Percentiles rank a stretch among this genome's conserved stretches.
These are phyloP conservation scores for Prinsepia uniflora DNA, from an alignment of 306 rosid species.

Conservation along the genomic window DNA sequence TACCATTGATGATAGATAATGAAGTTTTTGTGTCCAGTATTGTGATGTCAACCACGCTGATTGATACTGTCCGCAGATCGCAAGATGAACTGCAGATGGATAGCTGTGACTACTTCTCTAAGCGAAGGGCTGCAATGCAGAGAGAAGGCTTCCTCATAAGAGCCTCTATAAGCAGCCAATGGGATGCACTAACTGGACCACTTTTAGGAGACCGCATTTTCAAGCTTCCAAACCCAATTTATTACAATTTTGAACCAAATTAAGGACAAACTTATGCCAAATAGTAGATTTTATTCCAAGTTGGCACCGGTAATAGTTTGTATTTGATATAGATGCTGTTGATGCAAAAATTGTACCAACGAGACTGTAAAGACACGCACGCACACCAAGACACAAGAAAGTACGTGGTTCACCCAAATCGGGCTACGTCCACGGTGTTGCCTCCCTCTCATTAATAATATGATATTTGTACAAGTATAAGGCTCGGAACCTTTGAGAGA, in stretches of 20 bases:
- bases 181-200: slow-evolving; percentile 44
- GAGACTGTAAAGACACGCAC: too few species aligned
- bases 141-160: slow-evolving; percentile 43
- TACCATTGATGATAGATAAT: not conserved
- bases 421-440: too few species aligned
- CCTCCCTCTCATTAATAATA: too few species aligned
- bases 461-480: too few species aligned
- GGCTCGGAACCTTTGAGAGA: too few species aligned
- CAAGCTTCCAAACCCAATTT: slow-evolving; percentile 59
- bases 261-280: slow-evolving; percentile 14
- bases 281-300: slow-evolving; percentile 1
- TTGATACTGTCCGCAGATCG: slow-evolving; percentile 41
- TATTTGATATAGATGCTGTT: not conserved
- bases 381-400: too few species aligned
- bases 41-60: slow-evolving; percentile 1
- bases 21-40: not conserved
- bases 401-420: too few species aligned
- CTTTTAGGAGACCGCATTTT: slow-evolving; percentile 33
- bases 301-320: slow-evolving; percentile 4
- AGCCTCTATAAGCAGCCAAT: slow-evolving; percentile 55
- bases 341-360: too few species aligned
- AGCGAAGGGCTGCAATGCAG: slow-evolving; percentile 40
- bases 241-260: slow-evolving; percentile 35
- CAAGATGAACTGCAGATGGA: slow-evolving; percentile 46
- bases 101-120: slow-evolving; percentile 43